Evolutionary conservation across 768 basidiomycete genomes (phyloP).

Genomic region (Boletus rubropictus): DNA sequence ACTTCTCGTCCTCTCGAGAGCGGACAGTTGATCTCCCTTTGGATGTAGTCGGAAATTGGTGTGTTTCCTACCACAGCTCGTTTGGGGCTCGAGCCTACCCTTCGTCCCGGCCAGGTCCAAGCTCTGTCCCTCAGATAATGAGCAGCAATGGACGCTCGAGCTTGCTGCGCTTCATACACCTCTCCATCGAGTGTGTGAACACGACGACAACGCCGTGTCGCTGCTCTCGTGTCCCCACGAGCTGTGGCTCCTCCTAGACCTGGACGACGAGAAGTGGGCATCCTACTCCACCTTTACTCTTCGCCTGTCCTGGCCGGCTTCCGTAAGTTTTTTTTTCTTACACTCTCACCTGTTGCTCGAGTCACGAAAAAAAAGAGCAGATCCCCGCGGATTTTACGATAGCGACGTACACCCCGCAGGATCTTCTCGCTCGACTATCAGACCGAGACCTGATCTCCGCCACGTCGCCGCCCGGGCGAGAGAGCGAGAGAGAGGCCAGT

Average conservation of each 20-base stretch:
- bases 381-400: constrained; percentile 42
- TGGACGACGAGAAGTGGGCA: constrained; percentile 38
- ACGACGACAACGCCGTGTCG: not conserved
- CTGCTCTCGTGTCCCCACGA: constrained; percentile 36
- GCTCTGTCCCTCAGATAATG: constrained; percentile 30
- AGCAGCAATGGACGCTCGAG: constrained; percentile 34
- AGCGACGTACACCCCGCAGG: constrained; percentile 33
- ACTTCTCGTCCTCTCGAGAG: constrained; percentile 38
- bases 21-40: constrained; percentile 13
- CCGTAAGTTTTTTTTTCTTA: constrained; percentile 33
- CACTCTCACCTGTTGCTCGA: too few relatives aligned
- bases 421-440: constrained; percentile 19
- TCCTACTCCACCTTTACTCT: constrained; percentile 44
- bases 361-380: constrained; percentile 11
- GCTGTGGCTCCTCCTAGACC: constrained; percentile 44
- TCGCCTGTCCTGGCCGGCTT: constrained; percentile 52
- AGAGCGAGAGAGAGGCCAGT: constrained; percentile 1
- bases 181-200: constrained; percentile 34
- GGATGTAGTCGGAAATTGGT: constrained; percentile 27
- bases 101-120: constrained; percentile 33
- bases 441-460: not conserved
- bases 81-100: not conserved
- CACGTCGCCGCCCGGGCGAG: not conserved
- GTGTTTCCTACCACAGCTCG: constrained; percentile 17
- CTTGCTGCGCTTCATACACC: constrained; percentile 40